Evolutionary conservation across 768 basidiomycete species (phyloP), one percentile per base, ranked within the genome.

Genomic region (Collybiopsis luxurians): DNA sequence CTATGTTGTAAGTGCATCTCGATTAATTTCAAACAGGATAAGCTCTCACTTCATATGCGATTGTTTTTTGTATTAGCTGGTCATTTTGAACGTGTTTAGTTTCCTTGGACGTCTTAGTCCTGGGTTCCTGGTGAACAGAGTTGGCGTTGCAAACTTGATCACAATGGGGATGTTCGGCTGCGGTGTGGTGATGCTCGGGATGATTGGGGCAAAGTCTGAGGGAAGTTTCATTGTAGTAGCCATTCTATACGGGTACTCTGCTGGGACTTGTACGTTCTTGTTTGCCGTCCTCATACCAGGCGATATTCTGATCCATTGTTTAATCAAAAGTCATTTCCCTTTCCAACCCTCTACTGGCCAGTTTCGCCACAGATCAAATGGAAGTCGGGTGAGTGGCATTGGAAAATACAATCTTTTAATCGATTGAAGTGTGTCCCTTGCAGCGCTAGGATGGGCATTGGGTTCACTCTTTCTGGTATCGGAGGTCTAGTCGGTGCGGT

Each of bases 41-140:
- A 34, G 13, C 31, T n/a, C n/a, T n/a, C n/a, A n/a, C n/a, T n/a
- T n/a, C n/a, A n/a, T n/a, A n/a, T n/a, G n/a, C n/a, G n/a, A n/a
- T n/a, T n/a, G n/a, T n/a, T n/a, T n/a, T n/a, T n/a, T n/a, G n/a
- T n/a, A n/a, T n/a, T n/a, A 74, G 67, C 55, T 79, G n/a, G 70
- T 74, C 3, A 69, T 79, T 23, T 55, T 76, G 30, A 80, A 78
- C 58, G 71, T 65, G 6, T 67, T 68, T 23, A 64, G 66, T 39
- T 61, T 77, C 30, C 61, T 73, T 21, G 79, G 78, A 4, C 73
- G 77, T 28, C 43, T 77, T 2, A 58, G 71, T 7, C 66, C 74
- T 0, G 73, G 72, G 30, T 70, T 75, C 34, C 60, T 77, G 36
- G 69, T 68, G 9, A 54, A 65, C 12, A 34, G 31, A 12, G 24